Conservation (phyloP, 2,329 filamentous ascomycete genomes). For the Pyrenophora teres region DNA sequence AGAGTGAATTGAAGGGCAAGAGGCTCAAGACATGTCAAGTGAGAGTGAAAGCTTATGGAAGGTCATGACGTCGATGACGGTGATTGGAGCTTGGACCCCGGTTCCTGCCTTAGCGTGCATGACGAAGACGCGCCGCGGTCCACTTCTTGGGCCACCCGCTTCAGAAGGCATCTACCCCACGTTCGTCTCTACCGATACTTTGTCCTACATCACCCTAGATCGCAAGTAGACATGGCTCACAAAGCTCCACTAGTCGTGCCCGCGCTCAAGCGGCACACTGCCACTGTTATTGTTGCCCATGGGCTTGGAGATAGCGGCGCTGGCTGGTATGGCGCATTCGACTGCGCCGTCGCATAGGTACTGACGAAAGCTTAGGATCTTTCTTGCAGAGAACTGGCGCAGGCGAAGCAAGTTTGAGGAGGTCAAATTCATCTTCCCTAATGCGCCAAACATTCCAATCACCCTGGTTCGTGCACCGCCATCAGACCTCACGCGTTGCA, state of each 20-base stretch:
- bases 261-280: conserved; percentile 81
- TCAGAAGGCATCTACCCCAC: conserved; percentile 20
- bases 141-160: conserved; percentile 11
- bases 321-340: conserved; percentile 65
- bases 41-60: conserved; percentile 13
- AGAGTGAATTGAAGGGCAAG: conserved; percentile 7
- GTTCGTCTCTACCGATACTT: conserved; percentile 9
- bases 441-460: conserved; percentile 85
- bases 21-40: conserved; percentile 6
- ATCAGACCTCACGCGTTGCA: not conserved
- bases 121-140: conserved; percentile 20
- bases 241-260: conserved; percentile 70
- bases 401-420: conserved; percentile 79
- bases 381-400: conserved; percentile 85
- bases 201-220: conserved; percentile 2
- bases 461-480: conserved; percentile 65
- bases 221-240: conserved; percentile 32
- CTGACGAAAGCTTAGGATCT: conserved; percentile 58
- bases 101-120: conserved; percentile 32
- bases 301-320: conserved; percentile 81
- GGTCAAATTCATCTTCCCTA: conserved; percentile 91
- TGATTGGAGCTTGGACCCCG: conserved; percentile 39
- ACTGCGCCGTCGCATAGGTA: not conserved
- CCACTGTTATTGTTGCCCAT: conserved; percentile 92
- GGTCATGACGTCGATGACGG: conserved; percentile 40